Percentiles rank a stretch among this genome's conserved stretches.
Conservation (phyloP, 2,329 filamentous ascomycete genomes). For the Venturia oleaginea region DNA sequence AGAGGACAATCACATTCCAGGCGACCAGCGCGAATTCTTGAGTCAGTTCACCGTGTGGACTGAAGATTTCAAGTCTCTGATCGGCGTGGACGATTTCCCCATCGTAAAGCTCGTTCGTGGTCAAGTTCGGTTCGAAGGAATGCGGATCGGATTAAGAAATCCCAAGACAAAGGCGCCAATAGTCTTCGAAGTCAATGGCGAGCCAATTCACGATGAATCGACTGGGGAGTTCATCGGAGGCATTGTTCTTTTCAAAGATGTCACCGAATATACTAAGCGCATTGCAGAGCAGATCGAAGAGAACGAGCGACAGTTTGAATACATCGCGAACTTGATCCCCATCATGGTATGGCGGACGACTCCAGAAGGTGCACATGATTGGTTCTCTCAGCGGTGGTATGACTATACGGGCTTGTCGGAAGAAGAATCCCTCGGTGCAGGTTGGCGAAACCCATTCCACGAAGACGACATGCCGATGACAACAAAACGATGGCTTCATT, state of each 20-base stretch:
- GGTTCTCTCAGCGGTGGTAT: conserved; percentile 71
- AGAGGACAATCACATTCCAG: conserved; percentile 25
- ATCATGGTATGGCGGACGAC: conserved; percentile 62
- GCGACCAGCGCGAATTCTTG: conserved; percentile 44
- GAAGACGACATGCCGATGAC: conserved; percentile 57
- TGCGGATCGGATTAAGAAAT: conserved; percentile 56
- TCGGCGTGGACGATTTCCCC: conserved; percentile 55
- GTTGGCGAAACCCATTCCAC: conserved; percentile 59
- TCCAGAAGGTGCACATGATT: conserved; percentile 58
- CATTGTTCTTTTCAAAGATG: conserved; percentile 61
- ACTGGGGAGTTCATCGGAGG: conserved; percentile 67
- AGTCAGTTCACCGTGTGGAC: conserved; percentile 53
- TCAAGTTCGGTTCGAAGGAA: conserved; percentile 48
- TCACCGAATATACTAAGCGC: conserved; percentile 60
- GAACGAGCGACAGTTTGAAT: conserved; percentile 64
- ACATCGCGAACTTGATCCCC: conserved; percentile 59
- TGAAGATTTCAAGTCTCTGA: conserved; percentile 53
- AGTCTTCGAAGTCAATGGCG: conserved; percentile 57
- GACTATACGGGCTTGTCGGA: conserved; percentile 62
- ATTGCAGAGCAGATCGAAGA: conserved; percentile 60
- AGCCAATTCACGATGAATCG: conserved; percentile 56
- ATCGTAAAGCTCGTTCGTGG: conserved; percentile 56
- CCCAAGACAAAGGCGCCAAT: conserved; percentile 42
- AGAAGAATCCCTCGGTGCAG: conserved; percentile 52
- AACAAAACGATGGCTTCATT: conserved; percentile 49